Evolutionary conservation across 805 yeast genomes (phyloP), one percentile per base, ranked within the genome.

Genomic region (Candida montana): DNA sequence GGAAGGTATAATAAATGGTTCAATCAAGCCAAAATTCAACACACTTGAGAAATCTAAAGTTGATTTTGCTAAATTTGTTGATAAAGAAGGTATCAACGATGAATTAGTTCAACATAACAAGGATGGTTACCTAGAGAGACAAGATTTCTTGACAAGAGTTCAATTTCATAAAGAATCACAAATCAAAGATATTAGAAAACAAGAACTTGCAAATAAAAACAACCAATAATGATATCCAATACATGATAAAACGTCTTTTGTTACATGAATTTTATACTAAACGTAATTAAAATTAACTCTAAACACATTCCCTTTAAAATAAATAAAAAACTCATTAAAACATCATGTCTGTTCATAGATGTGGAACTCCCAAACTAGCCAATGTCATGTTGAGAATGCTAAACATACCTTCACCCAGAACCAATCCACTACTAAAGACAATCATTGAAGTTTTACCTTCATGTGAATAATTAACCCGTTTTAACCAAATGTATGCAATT

Each of bases 11-110:
- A 74, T 88, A 35, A 67, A 77, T 33, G 74, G 81, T 10, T 71
- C 84, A 3, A 77, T 82, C 48, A 80, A 83, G 51, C 79, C 86
- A 26, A 91, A 88, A 58, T 69, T 93, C 47, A 85, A 95, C 19
- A 93, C 99, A 0, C 67, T 93, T 49, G 98, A 93, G 59, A 93
- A 93, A 63, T 85, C 95, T 1, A 71, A 95, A 48, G 69, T 93
- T 38, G 99, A 93, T 63, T 93, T 98, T 95, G 95, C 95, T 1
- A 78, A 85, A 35, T 89, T 85, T 64, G 96, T 93, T 24, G 97
- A 91, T 63, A 74, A 83, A 49, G 80, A 81, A 49, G 89, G 89
- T 42, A 81, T 93, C 35, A 72, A 76, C 39, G 96, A 87, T 50
- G 99, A 93, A 48, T 74, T 93, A 56, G 74, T 72, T 36, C 72